These are phyloP conservation scores for Thinopyrum elongatum DNA, from an alignment of 176 grass and related monocot genomes.

Conservation along the genomic window DNA sequence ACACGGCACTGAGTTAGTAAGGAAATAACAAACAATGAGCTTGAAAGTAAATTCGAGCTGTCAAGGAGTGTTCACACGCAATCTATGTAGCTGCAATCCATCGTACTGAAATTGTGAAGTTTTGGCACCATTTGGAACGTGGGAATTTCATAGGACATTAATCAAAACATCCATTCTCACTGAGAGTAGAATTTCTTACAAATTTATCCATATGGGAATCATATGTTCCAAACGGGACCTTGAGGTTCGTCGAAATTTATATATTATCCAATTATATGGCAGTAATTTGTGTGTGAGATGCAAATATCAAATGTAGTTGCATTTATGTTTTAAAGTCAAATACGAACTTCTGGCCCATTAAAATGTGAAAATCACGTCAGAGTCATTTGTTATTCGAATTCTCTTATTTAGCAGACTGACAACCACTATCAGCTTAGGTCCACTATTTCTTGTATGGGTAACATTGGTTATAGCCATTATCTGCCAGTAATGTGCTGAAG, in stretches of 20 bases:
- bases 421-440: background rate
- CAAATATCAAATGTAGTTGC: constrained; percentile 9
- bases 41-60: constrained; percentile 22
- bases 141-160: background rate
- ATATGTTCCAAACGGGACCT: background rate
- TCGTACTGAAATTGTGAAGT: constrained; percentile 16
- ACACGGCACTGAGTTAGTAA: background rate
- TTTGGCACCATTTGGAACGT: background rate
- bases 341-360: background rate
- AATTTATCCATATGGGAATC: background rate
- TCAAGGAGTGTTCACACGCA: background rate
- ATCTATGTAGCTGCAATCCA: constrained; percentile 9
- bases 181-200: background rate
- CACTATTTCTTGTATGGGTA: background rate
- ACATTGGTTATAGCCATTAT: background rate
- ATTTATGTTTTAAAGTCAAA: background rate
- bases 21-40: constrained; percentile 16
- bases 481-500: constrained; percentile 11
- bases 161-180: background rate
- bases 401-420: constrained; percentile 15
- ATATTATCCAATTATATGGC: constrained; percentile 13
- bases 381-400: constrained; percentile 9
- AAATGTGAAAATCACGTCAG: background rate
- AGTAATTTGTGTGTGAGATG: background rate
- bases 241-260: constrained; percentile 6